phyloP scores from a whole-genome alignment of 306 rosid genomes.

The Geum urbanum region DNA sequence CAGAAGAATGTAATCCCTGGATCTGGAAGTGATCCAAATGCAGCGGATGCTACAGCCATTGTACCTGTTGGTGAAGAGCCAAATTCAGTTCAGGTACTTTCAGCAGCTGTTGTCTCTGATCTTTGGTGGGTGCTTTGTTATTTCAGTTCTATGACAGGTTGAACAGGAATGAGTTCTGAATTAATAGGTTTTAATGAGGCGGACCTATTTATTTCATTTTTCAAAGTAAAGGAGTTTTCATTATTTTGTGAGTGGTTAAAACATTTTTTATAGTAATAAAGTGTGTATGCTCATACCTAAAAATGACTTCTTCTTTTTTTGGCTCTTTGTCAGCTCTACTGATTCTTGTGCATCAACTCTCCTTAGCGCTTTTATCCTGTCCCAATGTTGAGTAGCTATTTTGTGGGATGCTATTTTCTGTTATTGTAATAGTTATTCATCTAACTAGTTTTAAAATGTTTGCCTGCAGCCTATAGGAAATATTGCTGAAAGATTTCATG shows the following conservation, averaged over 20 bases:
- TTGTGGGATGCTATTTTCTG: background rate
- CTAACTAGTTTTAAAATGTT: constrained; percentile 14
- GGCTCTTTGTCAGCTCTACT: background rate
- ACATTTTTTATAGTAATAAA: background rate
- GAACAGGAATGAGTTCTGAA: background rate
- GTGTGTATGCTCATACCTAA: background rate
- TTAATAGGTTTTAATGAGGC: background rate
- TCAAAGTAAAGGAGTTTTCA: background rate
- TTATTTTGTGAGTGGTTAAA: background rate
- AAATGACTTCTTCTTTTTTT: too few relatives aligned
- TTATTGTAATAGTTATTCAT: constrained; percentile 2
- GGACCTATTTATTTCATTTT: background rate
- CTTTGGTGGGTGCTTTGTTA: background rate
- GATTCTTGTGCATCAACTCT: background rate
- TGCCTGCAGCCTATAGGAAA: constrained; percentile 91
- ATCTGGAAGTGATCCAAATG: constrained; percentile 42
- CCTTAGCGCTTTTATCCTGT: background rate
- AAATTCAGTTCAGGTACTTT: constrained; percentile 74
- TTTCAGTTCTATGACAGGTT: constrained; percentile 17
- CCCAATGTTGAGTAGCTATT: background rate
- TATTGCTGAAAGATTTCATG: constrained; percentile 82
- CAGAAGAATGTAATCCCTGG: constrained; percentile 43
- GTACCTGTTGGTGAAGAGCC: constrained; percentile 82
- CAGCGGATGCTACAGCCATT: constrained; percentile 68
- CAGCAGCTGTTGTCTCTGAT: background rate